Conservation (phyloP, 1,284 basidiomycete species). For the Rhodofomes roseus region DNA sequence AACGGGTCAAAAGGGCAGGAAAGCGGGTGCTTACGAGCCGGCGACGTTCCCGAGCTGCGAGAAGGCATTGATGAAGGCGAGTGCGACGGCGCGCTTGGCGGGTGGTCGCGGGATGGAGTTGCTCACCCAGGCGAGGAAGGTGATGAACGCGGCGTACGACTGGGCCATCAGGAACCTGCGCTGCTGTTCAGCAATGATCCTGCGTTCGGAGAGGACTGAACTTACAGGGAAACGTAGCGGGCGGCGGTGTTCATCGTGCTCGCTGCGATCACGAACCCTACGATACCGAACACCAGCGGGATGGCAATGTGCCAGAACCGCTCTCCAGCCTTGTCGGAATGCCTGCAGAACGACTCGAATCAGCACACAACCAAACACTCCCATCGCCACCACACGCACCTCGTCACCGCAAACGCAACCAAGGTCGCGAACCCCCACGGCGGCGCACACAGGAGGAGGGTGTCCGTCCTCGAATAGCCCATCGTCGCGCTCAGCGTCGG, state of each 20-base stretch:
- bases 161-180: slow-evolving; percentile 73
- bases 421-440: slow-evolving; percentile 71
- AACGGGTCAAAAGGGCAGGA: background rate
- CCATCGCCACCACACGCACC: slow-evolving; percentile 29
- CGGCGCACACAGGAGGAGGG: slow-evolving; percentile 71
- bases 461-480: slow-evolving; percentile 61
- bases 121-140: slow-evolving; percentile 69
- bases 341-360: slow-evolving; percentile 33
- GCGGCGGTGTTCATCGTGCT: slow-evolving; percentile 62
- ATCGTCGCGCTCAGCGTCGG: slow-evolving; percentile 68
- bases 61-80: slow-evolving; percentile 72
- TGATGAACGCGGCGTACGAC: slow-evolving; percentile 68
- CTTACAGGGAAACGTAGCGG: slow-evolving; percentile 70
- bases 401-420: slow-evolving; percentile 45
- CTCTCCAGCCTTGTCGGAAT: slow-evolving; percentile 68
- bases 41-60: slow-evolving; percentile 73
- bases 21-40: slow-evolving; percentile 58
- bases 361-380: background rate
- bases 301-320: slow-evolving; percentile 62
- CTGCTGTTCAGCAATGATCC: background rate
- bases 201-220: slow-evolving; percentile 16
- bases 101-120: slow-evolving; percentile 65
- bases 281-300: slow-evolving; percentile 54
- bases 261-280: slow-evolving; percentile 75
- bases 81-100: slow-evolving; percentile 72